Percentiles rank a stretch among this genome's conserved stretches.
phyloP scores from a whole-genome alignment of 805 yeast genomes.

The Danielia oregonensis region DNA sequence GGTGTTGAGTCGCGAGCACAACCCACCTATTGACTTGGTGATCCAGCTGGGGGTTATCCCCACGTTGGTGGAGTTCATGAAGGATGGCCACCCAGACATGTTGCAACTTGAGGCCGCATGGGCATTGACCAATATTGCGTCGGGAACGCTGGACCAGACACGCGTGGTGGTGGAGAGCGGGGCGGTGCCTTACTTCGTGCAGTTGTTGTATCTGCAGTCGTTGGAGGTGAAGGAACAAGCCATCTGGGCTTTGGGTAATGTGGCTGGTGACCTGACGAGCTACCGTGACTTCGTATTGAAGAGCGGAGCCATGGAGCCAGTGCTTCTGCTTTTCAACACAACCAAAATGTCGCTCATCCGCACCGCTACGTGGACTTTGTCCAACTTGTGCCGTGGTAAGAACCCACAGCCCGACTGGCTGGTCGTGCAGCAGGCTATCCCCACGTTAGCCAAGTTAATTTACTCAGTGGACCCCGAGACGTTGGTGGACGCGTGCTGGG shows the following conservation, averaged over 20 bases:
- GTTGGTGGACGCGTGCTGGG: slow-evolving; percentile 97
- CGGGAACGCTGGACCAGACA: slow-evolving; percentile 89
- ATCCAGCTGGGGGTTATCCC: slow-evolving; percentile 94
- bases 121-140: slow-evolving; percentile 98
- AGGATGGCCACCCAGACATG: slow-evolving; percentile 67
- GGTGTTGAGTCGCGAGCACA: slow-evolving; percentile 86
- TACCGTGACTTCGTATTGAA: slow-evolving; percentile 86
- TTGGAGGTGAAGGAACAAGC: slow-evolving; percentile 97
- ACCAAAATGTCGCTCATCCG: slow-evolving; percentile 87
- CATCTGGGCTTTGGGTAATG: slow-evolving; percentile 98
- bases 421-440: slow-evolving; percentile 80
- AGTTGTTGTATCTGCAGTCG: slow-evolving; percentile 73
- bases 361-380: slow-evolving; percentile 97
- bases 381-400: slow-evolving; percentile 95
- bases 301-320: slow-evolving; percentile 86
- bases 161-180: slow-evolving; percentile 86
- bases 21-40: slow-evolving; percentile 94
- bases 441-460: slow-evolving; percentile 86
- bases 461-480: slow-evolving; percentile 92
- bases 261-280: slow-evolving; percentile 92
- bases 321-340: slow-evolving; percentile 70
- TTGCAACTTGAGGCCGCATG: slow-evolving; percentile 97
- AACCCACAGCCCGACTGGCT: slow-evolving; percentile 96
- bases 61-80: slow-evolving; percentile 81
- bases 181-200: slow-evolving; percentile 89